A percentile compares a stretch with the other conserved stretches of the same genome.
These are phyloP conservation scores for Pelargonium citronellum DNA, from an alignment of 441 rosid species.

Conservation along the genomic window DNA sequence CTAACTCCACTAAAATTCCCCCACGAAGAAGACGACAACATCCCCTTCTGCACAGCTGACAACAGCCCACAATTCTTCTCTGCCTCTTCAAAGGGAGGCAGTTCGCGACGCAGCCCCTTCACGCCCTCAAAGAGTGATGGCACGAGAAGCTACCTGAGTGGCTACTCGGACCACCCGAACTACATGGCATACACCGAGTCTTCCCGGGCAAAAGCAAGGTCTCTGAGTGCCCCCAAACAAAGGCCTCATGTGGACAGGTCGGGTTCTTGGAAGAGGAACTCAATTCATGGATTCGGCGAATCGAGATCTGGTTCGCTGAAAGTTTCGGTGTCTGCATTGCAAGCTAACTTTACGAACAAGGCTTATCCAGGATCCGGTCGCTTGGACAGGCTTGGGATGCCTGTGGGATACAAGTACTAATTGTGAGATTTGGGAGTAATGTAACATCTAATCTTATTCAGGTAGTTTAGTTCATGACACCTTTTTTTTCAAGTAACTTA, in stretches of 20 bases:
- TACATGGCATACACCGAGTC: conserved; percentile 90
- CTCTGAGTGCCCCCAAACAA: conserved; percentile 74
- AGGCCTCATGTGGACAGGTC: conserved; percentile 66
- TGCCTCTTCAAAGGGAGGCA: conserved; percentile 55
- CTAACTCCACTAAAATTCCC: no score
- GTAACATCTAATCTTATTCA: not conserved
- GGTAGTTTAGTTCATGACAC: no score
- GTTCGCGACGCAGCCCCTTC: conserved; percentile 52
- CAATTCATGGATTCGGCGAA: conserved; percentile 40
- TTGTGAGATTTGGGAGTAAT: not conserved
- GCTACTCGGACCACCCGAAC: conserved; percentile 63
- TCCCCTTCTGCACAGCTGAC: conserved; percentile 50
- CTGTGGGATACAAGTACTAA: conserved; percentile 51
- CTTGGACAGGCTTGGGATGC: conserved; percentile 82
- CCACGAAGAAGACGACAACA: not conserved
- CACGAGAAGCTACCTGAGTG: conserved; percentile 43
- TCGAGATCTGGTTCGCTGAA: conserved; percentile 42
- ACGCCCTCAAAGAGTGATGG: conserved; percentile 62
- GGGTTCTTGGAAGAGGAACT: conserved; percentile 51
- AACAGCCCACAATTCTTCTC: conserved; percentile 67
- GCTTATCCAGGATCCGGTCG: conserved; percentile 94
- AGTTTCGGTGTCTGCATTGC: conserved; percentile 32
- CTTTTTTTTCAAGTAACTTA: no score
- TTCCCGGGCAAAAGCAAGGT: conserved; percentile 71
- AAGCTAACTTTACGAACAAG: conserved; percentile 57